Conservation (phyloP, 2,329 filamentous ascomycete species). For the Venturiaceae sp. region DNA sequence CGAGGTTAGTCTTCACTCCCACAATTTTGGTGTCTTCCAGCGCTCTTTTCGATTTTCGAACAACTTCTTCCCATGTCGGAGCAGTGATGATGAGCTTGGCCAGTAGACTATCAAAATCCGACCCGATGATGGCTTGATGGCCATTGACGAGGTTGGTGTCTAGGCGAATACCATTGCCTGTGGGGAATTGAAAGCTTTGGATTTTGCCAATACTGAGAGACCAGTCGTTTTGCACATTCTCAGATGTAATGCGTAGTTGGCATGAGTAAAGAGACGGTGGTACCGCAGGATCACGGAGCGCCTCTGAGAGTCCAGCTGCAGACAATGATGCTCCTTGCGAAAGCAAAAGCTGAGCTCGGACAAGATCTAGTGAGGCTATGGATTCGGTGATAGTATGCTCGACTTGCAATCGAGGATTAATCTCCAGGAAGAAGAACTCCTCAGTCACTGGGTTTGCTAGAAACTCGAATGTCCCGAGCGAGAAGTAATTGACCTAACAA, state of each 20-base stretch:
- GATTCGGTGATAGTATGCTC: constrained; percentile 53
- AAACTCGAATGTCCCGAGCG: constrained; percentile 57
- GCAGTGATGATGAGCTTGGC: constrained; percentile 51
- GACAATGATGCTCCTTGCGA: constrained; percentile 38
- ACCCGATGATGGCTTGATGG: constrained; percentile 34
- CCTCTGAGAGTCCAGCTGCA: constrained; percentile 21
- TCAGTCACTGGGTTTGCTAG: constrained; percentile 40
- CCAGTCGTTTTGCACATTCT: constrained; percentile 43
- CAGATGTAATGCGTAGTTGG: constrained; percentile 48
- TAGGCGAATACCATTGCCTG: constrained; percentile 47
- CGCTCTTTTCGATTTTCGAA: constrained; percentile 45
- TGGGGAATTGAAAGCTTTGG: constrained; percentile 42
- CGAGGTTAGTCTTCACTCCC: constrained; percentile 50
- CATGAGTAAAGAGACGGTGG: constrained; percentile 38
- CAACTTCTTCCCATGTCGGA: constrained; percentile 39
- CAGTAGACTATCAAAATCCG: constrained; percentile 50
- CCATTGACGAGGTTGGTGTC: constrained; percentile 44
- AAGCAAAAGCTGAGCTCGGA: constrained; percentile 43
- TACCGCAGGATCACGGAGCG: constrained; percentile 20
- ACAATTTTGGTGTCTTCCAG: constrained; percentile 45
- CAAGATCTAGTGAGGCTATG: constrained; percentile 44
- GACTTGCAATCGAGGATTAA: constrained; percentile 52
- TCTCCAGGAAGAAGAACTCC: constrained; percentile 50
- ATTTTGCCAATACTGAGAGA: constrained; percentile 52
- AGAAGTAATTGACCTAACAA: constrained; percentile 42